Percentiles rank a stretch among this genome's conserved stretches.
These are phyloP conservation scores for Mortierella sp. DNA, from an alignment of 371 early-diverging fungal species.

Conservation along the genomic window DNA sequence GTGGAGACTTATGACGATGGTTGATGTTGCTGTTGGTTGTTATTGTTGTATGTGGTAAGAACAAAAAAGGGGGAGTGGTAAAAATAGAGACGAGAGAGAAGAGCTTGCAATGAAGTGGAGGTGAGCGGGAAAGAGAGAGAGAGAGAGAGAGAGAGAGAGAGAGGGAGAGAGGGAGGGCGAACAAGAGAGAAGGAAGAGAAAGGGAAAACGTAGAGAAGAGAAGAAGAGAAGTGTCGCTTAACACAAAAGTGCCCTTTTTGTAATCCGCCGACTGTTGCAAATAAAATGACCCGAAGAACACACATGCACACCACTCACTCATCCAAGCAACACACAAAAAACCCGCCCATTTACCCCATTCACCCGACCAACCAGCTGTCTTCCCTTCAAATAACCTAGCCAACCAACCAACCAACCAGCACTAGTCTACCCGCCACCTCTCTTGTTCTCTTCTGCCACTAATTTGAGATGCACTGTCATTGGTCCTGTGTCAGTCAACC, in stretches of 20 bases:
- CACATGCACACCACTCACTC: too few relatives aligned
- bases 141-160: not conserved
- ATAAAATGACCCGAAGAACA: not conserved
- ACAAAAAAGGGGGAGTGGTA: slow-evolving; percentile 14
- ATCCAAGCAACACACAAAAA: too few relatives aligned
- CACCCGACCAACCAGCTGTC: not conserved
- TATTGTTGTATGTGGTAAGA: not conserved
- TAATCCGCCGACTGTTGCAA: too few relatives aligned
- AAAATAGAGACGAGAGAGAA: not conserved
- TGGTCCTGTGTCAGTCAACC: not conserved
- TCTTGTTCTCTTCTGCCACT: too few relatives aligned
- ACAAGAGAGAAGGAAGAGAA: slow-evolving; percentile 5
- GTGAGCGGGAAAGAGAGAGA: slow-evolving; percentile 5
- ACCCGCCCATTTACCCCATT: not conserved
- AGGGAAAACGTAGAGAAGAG: not conserved
- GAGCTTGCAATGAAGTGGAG: not conserved
- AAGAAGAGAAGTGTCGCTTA: too few relatives aligned
- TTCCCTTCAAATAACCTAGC: not conserved
- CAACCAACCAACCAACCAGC: not conserved
- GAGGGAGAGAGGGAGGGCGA: not conserved
- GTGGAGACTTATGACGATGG: too few relatives aligned
- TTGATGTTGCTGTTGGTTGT: too few relatives aligned
- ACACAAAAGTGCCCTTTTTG: too few relatives aligned
- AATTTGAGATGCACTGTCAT: not conserved
- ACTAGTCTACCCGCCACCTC: too few relatives aligned